Evolutionary conservation across 129 eudicot genomes (phyloP).

Genomic region (Oenanthe sinensis): DNA sequence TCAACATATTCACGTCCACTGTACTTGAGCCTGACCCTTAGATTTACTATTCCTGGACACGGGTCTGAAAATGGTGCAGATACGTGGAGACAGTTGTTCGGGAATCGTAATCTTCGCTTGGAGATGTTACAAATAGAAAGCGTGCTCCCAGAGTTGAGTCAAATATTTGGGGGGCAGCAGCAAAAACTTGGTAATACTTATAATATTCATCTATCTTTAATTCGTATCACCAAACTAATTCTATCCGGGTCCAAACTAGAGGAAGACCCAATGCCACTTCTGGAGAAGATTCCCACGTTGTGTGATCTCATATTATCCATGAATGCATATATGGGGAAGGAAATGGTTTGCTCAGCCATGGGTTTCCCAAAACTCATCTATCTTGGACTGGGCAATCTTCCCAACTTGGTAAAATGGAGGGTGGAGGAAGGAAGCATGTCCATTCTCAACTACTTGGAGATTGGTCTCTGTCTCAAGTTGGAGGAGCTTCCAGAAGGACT

Average conservation of each 20-base stretch:
- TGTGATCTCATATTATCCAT: too few species aligned
- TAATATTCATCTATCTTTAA: background rate
- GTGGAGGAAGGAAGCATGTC: background rate
- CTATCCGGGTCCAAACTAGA: too few species aligned
- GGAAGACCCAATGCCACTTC: background rate
- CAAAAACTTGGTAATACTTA: background rate
- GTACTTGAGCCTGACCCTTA: too few species aligned
- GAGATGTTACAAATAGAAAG: too few species aligned
- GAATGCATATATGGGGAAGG: background rate
- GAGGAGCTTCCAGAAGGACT: background rate
- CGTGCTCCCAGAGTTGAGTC: background rate
- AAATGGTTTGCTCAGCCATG: background rate
- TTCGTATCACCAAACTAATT: background rate
- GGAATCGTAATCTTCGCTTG: too few species aligned
- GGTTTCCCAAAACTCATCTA: background rate
- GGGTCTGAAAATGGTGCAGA: background rate
- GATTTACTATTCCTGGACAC: too few species aligned
- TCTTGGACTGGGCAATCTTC: rapidly evolving
- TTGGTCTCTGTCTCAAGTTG: background rate
- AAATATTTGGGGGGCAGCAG: background rate
- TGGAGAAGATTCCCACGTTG: background rate
- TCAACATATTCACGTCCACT: background rate
- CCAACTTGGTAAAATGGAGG: background rate
- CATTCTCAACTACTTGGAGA: background rate
- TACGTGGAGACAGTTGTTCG: background rate